A percentile compares a stretch with the other conserved stretches of the same genome.
Evolutionary conservation across 345 rosid species (phyloP).

Genomic region (Mangifera indica): DNA sequence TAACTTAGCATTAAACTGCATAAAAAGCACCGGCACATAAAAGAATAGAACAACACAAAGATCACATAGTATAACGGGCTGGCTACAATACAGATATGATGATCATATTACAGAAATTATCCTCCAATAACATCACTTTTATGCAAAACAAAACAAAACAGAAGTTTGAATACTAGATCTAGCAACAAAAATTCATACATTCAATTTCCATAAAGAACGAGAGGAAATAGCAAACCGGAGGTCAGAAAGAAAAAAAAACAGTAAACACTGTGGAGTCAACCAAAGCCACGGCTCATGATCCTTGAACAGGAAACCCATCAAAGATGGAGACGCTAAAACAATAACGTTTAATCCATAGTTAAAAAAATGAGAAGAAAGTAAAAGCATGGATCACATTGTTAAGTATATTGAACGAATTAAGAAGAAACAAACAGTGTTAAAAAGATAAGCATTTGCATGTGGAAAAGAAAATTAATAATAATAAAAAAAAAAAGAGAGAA

Average conservation of each 20-base stretch:
- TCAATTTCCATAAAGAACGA: conserved; percentile 2
- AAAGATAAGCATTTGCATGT: neutral
- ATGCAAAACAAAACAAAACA: neutral
- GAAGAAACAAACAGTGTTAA: neutral
- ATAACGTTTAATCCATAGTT: neutral
- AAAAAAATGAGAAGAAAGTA: neutral
- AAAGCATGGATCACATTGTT: neutral
- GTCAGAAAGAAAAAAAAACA: conserved; percentile 2
- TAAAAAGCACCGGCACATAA: neutral
- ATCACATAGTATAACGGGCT: neutral
- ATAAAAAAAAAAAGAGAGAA: neutral
- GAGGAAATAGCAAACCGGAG: neutral
- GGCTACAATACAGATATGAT: neutral
- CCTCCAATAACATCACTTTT: neutral
- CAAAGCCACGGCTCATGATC: conserved; percentile 12
- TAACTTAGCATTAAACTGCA: neutral
- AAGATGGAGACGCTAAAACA: conserved; percentile 11
- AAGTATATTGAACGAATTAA: neutral
- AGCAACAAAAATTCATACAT: neutral
- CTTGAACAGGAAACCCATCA: conserved; percentile 18
- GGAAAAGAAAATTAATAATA: neutral
- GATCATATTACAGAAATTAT: neutral
- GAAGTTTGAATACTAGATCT: neutral
- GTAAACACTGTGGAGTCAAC: conserved; percentile 13
- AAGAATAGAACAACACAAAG: neutral